Base-by-base conservation (phyloP, 169 alveolate species). In the Plasmodium yoelii region DNA sequence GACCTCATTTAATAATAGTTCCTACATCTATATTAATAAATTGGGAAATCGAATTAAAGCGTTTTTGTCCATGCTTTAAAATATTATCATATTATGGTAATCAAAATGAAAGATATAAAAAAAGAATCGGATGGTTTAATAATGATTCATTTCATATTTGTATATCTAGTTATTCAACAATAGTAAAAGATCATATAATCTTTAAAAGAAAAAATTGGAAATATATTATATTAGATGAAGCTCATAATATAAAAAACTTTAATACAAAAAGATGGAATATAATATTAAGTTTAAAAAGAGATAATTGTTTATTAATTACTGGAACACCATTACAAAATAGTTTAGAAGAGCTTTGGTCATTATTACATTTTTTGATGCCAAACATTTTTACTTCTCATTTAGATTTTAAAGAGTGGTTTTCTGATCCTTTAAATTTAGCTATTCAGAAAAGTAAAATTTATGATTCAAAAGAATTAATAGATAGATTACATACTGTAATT, bases 321-420 rank as follows among this genome's bases (percentile, higher is more conserved):
- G 99, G 99, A 5, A 99, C 99, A 3, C 99, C 99, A 0, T 94
- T 99, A 34, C 99, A 99, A 93, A 99, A 99, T 96, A 98, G 98
- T 92, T 96, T 99, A 47, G 97, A 97, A 94, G 99, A 99, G 93
- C 95, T 99, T 46, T 99, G 99, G 99, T 97, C 99, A 15, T 95
- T 98, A 67, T 92, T 99, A 94, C 99, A 98, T 91, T 99, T 99
- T 95, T 95, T 99, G 49, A 98, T 98, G 99, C 99, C 99, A 0
- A 94, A 96, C 44, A 95, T 98, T n/a, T 97, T 98, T 95, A 94
- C 97, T 24, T 94, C 98, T 18, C 98, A 98, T 72, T 88, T 97
- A 53, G 99, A 98, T 92, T 98, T 98, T 93, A 95, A 97, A 93
- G 98, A 97, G 71, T 98, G 99, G 99, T 98, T 98, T 93, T 95